Evolutionary conservation across 208 protist species (phyloP).

Genomic region (Entamoeba dispar): DNA sequence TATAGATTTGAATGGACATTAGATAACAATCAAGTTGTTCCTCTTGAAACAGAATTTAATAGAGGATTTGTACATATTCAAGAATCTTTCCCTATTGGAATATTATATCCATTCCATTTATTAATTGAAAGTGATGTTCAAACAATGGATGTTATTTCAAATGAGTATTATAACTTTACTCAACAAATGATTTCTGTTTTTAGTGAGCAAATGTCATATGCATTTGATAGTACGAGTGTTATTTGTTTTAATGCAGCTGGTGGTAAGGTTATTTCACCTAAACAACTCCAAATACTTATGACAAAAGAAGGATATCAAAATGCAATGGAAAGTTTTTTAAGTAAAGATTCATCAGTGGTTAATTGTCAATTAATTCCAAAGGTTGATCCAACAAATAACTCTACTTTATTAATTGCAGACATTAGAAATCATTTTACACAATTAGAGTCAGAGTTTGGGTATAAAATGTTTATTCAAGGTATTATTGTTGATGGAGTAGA

Average conservation of each 20-base stretch:
- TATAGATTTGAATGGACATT: constrained; percentile 3
- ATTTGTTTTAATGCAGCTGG: background rate
- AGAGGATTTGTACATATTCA: background rate
- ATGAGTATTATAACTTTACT: background rate
- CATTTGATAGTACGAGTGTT: background rate
- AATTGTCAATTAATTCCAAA: background rate
- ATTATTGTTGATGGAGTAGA: background rate
- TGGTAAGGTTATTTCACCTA: background rate
- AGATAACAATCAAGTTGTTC: background rate
- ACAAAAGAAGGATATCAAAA: background rate
- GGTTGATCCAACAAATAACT: background rate
- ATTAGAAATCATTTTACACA: background rate
- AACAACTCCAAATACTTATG: background rate
- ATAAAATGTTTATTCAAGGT: background rate
- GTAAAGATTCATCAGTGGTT: background rate
- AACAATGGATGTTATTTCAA: background rate
- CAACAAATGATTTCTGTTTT: background rate
- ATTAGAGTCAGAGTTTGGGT: background rate
- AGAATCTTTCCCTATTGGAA: background rate
- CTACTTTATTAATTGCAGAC: background rate
- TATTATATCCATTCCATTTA: background rate
- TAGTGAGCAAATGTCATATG: background rate
- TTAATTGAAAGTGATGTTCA: background rate
- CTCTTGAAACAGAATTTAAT: background rate
- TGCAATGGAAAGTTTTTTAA: background rate